These are phyloP conservation scores for Serendipita indica DNA, from an alignment of 768 basidiomycete genomes.

Conservation along the genomic window DNA sequence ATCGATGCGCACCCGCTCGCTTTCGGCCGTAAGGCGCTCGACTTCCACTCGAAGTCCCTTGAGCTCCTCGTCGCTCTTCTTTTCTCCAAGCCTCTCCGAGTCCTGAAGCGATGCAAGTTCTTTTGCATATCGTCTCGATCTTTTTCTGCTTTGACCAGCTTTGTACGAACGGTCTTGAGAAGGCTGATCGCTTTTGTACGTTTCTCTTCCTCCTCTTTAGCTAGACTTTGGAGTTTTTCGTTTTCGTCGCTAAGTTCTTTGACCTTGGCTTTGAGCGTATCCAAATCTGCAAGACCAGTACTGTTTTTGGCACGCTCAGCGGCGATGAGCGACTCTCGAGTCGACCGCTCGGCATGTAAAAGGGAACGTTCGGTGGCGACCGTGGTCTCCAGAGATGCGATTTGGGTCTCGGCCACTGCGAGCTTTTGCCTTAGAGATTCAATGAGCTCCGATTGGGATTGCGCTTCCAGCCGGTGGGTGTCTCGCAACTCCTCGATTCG, in stretches of 20 bases:
- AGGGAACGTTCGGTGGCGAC: conserved; percentile 25
- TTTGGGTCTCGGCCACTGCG: conserved; percentile 45
- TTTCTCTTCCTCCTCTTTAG: conserved; percentile 96
- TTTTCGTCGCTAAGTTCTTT: conserved; percentile 49
- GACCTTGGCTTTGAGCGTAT: conserved; percentile 31
- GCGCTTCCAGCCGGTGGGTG: conserved; percentile 62
- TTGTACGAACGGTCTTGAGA: conserved; percentile 89
- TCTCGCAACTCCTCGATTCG: conserved; percentile 74
- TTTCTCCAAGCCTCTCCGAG: conserved; percentile 37
- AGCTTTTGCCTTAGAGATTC: conserved; percentile 55
- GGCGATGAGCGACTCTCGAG: conserved; percentile 28
- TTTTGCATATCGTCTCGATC: conserved; percentile 67
- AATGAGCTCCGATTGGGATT: conserved; percentile 64
- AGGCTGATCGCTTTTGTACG: conserved; percentile 83
- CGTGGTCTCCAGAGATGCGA: background rate
- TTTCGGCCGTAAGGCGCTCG: conserved; percentile 41
- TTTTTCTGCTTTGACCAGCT: conserved; percentile 92
- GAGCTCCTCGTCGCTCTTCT: conserved; percentile 35
- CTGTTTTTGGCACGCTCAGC: conserved; percentile 32
- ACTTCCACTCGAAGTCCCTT: conserved; percentile 33
- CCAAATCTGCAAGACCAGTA: background rate
- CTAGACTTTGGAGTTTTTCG: conserved; percentile 39
- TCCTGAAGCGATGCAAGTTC: conserved; percentile 40
- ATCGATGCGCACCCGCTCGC: conserved; percentile 45
- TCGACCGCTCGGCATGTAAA: conserved; percentile 37